Percentiles rank a stretch among this genome's conserved stretches.
phyloP scores from a whole-genome alignment of 1,139 yeast species.

The Yamadazyma conglobata region DNA sequence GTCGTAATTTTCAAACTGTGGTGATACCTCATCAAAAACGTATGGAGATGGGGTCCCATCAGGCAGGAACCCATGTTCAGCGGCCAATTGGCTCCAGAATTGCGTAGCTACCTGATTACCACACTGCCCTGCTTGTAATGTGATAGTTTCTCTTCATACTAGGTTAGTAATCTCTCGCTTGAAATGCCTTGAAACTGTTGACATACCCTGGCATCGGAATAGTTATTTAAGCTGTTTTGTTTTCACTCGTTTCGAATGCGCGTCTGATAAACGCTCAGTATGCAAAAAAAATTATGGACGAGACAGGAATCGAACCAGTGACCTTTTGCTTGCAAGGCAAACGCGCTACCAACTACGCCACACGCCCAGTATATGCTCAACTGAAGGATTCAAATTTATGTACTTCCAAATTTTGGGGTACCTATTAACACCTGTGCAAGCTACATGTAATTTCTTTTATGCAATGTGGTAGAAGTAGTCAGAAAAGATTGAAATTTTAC shows the following conservation, averaged over 20 bases:
- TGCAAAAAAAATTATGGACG: slow-evolving; percentile 43
- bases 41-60: slow-evolving; percentile 58
- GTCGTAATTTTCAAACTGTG: slow-evolving; percentile 16
- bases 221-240: slow-evolving; percentile 7
- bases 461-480: no score
- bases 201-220: slow-evolving; percentile 30
- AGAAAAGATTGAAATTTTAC: no score
- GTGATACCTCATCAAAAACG: slow-evolving; percentile 18
- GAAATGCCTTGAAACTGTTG: slow-evolving; percentile 1
- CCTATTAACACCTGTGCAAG: no score
- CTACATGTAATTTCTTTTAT: no score
- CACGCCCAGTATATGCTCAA: slow-evolving; percentile 55
- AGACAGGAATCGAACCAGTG: slow-evolving; percentile 67
- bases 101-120: slow-evolving; percentile 94
- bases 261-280: not conserved
- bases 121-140: slow-evolving; percentile 73
- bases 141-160: slow-evolving; percentile 35
- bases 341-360: slow-evolving; percentile 74
- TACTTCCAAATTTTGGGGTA: no score
- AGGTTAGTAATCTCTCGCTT: slow-evolving; percentile 36
- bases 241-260: slow-evolving; percentile 1
- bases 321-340: slow-evolving; percentile 66
- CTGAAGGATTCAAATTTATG: no score
- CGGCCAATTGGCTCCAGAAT: slow-evolving; percentile 88
- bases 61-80: slow-evolving; percentile 77